Percentiles rank a stretch among this genome's conserved stretches.
These are phyloP conservation scores for Yamadazyma atlantica DNA, from an alignment of 1,139 yeast species.

Conservation along the genomic window DNA sequence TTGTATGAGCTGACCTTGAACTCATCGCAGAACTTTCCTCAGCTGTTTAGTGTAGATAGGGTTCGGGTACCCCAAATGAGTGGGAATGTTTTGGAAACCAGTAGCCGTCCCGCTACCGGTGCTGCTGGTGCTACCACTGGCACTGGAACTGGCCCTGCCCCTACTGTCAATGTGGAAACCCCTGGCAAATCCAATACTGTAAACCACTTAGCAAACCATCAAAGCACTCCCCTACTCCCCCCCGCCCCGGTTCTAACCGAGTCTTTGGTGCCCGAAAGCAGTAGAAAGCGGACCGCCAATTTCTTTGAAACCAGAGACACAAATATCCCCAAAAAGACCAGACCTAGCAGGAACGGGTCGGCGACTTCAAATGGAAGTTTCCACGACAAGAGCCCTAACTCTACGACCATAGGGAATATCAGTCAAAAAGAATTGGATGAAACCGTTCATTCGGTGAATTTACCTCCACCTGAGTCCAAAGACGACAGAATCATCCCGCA, in stretches of 20 bases:
- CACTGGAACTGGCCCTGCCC: too few relatives aligned
- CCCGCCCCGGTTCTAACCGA: slow-evolving; percentile 25
- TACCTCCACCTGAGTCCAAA: slow-evolving; percentile 31
- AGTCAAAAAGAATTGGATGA: slow-evolving; percentile 5
- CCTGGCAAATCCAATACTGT: too few relatives aligned
- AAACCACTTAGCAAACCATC: slow-evolving; percentile 8
- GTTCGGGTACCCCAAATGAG: too few relatives aligned
- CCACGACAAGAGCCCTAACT: not conserved
- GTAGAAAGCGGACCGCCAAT: slow-evolving; percentile 23
- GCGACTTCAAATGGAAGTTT: not conserved
- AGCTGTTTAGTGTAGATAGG: too few relatives aligned
- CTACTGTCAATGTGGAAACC: too few relatives aligned
- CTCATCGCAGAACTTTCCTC: slow-evolving; percentile 1
- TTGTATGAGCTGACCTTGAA: slow-evolving; percentile 3
- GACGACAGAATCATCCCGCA: slow-evolving; percentile 26
- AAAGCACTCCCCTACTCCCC: slow-evolving; percentile 23
- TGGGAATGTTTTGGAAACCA: too few relatives aligned
- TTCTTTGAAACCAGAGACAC: slow-evolving; percentile 28
- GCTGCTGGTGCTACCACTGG: too few relatives aligned
- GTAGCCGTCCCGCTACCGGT: too few relatives aligned
- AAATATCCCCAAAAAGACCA: slow-evolving; percentile 22
- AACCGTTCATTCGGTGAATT: slow-evolving; percentile 22
- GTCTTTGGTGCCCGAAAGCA: slow-evolving; percentile 16
- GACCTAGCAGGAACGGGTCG: not conserved
- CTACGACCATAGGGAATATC: not conserved